Evolutionary conservation across 305 asterid genomes (phyloP).

Genomic region (Coffea humblotiana): DNA sequence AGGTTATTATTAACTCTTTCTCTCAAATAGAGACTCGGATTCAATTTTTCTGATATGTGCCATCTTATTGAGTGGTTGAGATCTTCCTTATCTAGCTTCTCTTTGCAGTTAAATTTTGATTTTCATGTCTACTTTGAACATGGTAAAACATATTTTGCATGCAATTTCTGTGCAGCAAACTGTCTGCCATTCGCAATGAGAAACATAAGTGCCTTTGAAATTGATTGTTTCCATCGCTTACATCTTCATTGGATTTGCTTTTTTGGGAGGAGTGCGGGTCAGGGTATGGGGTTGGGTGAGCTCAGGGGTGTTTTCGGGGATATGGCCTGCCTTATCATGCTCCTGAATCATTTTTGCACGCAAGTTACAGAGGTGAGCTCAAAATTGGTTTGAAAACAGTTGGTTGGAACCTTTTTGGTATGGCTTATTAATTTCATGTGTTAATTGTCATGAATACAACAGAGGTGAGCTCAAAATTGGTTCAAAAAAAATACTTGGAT

Average conservation of each 20-base stretch:
- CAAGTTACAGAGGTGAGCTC: not conserved
- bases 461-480: not conserved
- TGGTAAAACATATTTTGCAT: not conserved
- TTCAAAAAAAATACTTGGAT: not conserved
- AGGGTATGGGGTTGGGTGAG: not conserved
- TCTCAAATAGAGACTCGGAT: not conserved
- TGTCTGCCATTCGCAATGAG: not conserved
- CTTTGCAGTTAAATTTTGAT: not conserved
- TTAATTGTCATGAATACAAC: not conserved
- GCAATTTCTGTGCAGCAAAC: not conserved
- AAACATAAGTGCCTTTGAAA: not conserved
- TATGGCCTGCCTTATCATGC: not conserved
- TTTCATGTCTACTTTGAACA: not conserved
- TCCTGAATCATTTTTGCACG: not conserved
- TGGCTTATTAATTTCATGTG: not conserved
- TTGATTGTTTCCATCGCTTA: not conserved
- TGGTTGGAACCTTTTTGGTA: not conserved
- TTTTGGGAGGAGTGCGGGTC: not conserved
- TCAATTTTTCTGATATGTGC: not conserved
- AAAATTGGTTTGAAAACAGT: not conserved
- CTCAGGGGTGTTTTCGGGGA: not conserved
- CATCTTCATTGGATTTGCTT: not conserved
- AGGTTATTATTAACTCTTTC: slow-evolving; percentile 46
- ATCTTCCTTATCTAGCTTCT: not conserved
- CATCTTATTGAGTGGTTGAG: not conserved